Evolutionary conservation across 257 asterid genomes (phyloP), one percentile per base, ranked within the genome.

Genomic region (Verbena officinalis): DNA sequence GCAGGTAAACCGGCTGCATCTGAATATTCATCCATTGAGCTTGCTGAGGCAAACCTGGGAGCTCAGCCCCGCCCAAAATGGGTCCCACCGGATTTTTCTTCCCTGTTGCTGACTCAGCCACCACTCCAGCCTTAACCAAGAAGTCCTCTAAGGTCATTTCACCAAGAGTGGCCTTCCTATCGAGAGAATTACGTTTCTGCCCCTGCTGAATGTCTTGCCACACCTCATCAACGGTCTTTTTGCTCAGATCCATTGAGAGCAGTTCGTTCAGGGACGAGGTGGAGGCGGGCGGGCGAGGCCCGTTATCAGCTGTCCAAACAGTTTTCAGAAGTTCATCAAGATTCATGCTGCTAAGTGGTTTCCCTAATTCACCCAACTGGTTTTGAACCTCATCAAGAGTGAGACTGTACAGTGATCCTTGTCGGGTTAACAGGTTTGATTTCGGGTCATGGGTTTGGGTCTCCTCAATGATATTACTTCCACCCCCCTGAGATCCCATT

Each of bases 121-220:
- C 95, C 50, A 92, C 88, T 62, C 98, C 98, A 1, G 98, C 98
- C 83, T 84, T 92, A 44, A 89, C 91, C 87, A 92, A 78, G 75
- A 92, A 92, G 42, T 92, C 98, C 82, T 89, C 98, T 62, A 92
- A 75, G 1, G 97, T 89, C 78, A 87, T 87, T 71, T 89, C 98
- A 12, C 98, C 96, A 7, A 89, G 87, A 21, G 95, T 83, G 19
- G 77, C 40, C 59, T 77, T 82, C 81, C 89, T 76, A 36, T 84
- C 94, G 57, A 79, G 82, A 64, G 59, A 78, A 59, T 75, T 68
- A 72, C 73, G 73, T 27, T 74, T 75, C 58, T 82, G 84, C 70
- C 81, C 97, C 66, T 75, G 81, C 80, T 89, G 95, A 64, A 93
- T 93, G 55, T 78, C 95, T 57, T 81, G 91, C 98, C 98, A 93